phyloP scores from a whole-genome alignment of 139 green algal genomes.

The Chlamydomonas sphaeroides region DNA sequence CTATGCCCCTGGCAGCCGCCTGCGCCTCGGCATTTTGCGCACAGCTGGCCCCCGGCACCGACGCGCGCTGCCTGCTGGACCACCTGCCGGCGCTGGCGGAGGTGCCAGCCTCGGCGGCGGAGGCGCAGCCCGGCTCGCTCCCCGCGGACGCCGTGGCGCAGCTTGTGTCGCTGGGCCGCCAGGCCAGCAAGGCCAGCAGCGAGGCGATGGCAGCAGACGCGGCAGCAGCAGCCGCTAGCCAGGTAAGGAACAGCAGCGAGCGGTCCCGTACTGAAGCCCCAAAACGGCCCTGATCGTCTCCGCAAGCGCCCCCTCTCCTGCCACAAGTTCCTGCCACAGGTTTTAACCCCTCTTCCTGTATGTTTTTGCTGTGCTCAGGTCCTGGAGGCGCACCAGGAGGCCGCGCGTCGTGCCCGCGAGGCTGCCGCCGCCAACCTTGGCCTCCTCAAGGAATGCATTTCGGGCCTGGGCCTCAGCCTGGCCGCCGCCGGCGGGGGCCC shows the following conservation, averaged over 20 bases:
- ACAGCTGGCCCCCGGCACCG: conserved; percentile 10
- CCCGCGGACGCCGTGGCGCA: not conserved
- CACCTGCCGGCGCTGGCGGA: not conserved
- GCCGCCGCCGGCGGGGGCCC: not conserved
- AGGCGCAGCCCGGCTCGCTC: no score
- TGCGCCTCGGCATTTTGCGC: not conserved
- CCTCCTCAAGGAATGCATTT: conserved; percentile 4
- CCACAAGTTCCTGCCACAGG: no score
- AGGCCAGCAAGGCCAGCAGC: not conserved
- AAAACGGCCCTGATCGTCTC: no score
- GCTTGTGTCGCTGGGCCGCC: not conserved
- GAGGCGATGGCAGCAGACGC: conserved; percentile 36
- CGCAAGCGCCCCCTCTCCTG: no score
- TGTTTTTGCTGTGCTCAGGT: no score
- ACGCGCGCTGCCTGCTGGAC: conserved; percentile 10
- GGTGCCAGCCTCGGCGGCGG: not conserved
- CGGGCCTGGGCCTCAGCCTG: not conserved
- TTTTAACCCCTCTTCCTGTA: no score
- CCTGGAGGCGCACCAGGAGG: conserved; percentile 13
- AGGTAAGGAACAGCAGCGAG: no score
- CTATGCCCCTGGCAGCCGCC: conserved; percentile 5
- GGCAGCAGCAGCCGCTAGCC: no score
- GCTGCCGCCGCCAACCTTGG: conserved; percentile 8
- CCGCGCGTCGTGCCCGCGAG: not conserved
- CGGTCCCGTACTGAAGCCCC: no score